A percentile compares a stretch with the other conserved stretches of the same genome.
phyloP scores from a whole-genome alignment of 2,329 filamentous ascomycete species.

The Incumbomyces delicatus region DNA sequence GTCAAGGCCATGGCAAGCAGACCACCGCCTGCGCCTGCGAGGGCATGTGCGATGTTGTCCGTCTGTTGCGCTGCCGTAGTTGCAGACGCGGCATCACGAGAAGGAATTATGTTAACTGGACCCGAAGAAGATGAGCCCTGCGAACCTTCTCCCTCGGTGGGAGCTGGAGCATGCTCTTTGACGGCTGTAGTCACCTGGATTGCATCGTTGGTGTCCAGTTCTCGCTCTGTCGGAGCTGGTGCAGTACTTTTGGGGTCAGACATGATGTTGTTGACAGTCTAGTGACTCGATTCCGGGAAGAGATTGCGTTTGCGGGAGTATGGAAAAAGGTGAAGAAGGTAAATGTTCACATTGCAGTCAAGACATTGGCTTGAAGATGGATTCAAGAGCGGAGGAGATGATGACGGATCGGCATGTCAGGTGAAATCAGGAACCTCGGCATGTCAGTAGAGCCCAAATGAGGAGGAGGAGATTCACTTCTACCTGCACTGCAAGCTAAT shows the following conservation, averaged over 20 bases:
- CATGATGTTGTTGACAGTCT: conserved; percentile 39
- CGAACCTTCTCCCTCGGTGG: conserved; percentile 1
- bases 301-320: too few relatives aligned
- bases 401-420: too few relatives aligned
- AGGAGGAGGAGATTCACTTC: too few relatives aligned
- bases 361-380: too few relatives aligned
- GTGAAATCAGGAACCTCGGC: too few relatives aligned
- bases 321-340: too few relatives aligned
- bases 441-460: too few relatives aligned
- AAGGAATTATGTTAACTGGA: conserved; percentile 8
- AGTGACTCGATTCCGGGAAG: too few relatives aligned
- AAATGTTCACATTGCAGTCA: too few relatives aligned
- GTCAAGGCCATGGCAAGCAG: conserved; percentile 93
- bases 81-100: conserved; percentile 26
- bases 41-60: conserved; percentile 92
- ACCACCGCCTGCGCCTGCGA: conserved; percentile 86
- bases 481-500: too few relatives aligned
- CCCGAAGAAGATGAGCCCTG: conserved; percentile 7
- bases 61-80: conserved; percentile 69
- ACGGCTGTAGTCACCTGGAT: conserved; percentile 67
- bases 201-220: conserved; percentile 39
- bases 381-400: too few relatives aligned
- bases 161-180: background rate
- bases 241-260: conserved; percentile 17
- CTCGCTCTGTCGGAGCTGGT: conserved; percentile 6